Evolutionary conservation across 2,329 filamentous ascomycete species (phyloP).

Genomic region (Ophiostoma ulmi): DNA sequence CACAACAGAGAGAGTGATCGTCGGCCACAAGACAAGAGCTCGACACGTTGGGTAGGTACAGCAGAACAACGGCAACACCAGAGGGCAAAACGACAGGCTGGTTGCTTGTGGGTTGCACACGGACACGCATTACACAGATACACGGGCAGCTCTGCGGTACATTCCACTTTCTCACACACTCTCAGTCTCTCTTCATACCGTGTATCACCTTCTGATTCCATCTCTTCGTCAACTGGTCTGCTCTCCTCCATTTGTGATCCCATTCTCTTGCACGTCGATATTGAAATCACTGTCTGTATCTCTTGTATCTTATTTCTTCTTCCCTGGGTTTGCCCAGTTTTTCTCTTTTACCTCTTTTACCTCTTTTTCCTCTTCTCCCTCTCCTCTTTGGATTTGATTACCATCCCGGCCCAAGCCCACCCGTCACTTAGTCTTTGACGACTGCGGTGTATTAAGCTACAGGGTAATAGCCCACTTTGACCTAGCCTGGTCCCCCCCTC

Average conservation of each 20-base stretch:
- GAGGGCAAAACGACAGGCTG: not conserved
- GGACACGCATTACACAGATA: not conserved
- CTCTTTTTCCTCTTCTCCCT: not conserved
- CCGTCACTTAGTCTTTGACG: not conserved
- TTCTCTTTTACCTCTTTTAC: not conserved
- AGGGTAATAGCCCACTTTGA: not conserved
- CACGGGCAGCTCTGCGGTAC: not conserved
- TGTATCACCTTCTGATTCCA: not conserved
- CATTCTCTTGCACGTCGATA: not conserved
- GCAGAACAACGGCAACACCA: not conserved
- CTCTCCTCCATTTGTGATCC: not conserved
- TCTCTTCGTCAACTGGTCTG: not conserved
- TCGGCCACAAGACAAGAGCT: not conserved
- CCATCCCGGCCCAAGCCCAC: not conserved
- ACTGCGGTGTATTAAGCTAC: not conserved
- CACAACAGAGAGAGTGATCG: not conserved
- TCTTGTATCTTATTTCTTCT: constrained; percentile 1
- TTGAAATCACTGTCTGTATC: not conserved
- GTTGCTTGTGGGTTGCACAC: not conserved
- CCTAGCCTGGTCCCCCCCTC: not conserved
- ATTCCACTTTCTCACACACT: not conserved
- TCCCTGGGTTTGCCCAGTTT: not conserved
- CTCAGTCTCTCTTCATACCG: not conserved
- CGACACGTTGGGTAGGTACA: not conserved
- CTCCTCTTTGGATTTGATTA: not conserved